These are phyloP conservation scores for Heritiera littoralis DNA, from an alignment of 345 rosid genomes.

Conservation along the genomic window DNA sequence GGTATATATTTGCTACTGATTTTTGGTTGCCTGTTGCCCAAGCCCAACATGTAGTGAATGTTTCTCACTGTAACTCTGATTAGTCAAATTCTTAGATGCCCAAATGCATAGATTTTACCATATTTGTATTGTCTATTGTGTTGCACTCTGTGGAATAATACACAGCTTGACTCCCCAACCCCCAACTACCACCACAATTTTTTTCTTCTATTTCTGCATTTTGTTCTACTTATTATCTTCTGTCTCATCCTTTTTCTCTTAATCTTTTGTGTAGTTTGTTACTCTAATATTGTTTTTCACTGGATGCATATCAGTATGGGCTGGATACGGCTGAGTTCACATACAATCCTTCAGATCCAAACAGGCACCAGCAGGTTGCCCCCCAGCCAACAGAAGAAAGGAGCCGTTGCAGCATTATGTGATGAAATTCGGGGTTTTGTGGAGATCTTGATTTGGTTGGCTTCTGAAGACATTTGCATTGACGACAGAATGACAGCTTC, in stretches of 20 bases:
- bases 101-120: conserved; percentile 6
- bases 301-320: conserved; percentile 65
- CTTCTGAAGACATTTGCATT: conserved; percentile 12
- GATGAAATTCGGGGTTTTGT: conserved; percentile 16
- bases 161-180: neutral
- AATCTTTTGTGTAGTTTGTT: conserved; percentile 3
- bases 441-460: conserved; percentile 6
- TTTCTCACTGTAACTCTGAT: neutral
- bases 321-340: conserved; percentile 95
- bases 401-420: conserved; percentile 91
- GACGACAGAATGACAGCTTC: conserved; percentile 25
- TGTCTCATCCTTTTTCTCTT: neutral
- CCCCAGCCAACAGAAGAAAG: conserved; percentile 72
- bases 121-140: neutral
- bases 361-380: conserved; percentile 66
- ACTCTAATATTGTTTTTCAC: conserved; percentile 16
- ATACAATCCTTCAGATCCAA: conserved; percentile 84
- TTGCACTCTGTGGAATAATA: neutral
- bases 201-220: neutral
- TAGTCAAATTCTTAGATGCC: neutral
- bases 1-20: neutral
- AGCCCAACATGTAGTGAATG: neutral
- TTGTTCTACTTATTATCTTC: neutral
- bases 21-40: neutral
- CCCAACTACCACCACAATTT: neutral